Conservation (phyloP, 345 rosid species). For the Acer saccharum region DNA sequence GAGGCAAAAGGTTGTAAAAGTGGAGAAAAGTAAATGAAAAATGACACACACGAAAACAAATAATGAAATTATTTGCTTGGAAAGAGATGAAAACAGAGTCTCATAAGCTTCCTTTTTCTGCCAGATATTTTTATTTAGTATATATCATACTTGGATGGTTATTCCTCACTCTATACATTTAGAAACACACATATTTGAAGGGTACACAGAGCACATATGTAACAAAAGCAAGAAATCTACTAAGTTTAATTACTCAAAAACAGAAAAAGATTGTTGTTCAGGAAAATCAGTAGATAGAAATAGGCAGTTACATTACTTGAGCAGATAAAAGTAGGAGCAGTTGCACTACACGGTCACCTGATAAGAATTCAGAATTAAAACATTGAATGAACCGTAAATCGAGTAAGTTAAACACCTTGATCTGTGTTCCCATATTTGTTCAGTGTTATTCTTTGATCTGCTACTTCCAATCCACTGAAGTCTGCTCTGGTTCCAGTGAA, state of each 20-base stretch:
- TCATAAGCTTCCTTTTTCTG: no score
- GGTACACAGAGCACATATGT: background rate
- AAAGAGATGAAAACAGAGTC: background rate
- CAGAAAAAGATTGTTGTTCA: background rate
- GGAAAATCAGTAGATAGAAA: background rate
- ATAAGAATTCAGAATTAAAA: background rate
- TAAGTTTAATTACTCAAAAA: background rate
- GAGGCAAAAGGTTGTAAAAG: background rate
- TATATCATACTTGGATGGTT: background rate
- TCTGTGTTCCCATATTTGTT: slow-evolving; percentile 36
- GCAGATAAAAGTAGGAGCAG: background rate
- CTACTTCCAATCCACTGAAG: slow-evolving; percentile 59
- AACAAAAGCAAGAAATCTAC: background rate
- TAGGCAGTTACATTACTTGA: background rate
- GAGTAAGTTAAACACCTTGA: slow-evolving; percentile 41
- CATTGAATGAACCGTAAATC: background rate
- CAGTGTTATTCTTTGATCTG: slow-evolving; percentile 26
- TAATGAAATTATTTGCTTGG: background rate
- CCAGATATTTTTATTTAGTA: background rate
- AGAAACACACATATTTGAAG: background rate
- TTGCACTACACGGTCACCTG: background rate
- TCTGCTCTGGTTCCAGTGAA: slow-evolving; percentile 67
- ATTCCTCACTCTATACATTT: background rate
- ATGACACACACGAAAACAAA: background rate
- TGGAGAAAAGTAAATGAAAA: background rate